A percentile compares a stretch with the other conserved stretches of the same genome.
Evolutionary conservation across 2,329 filamentous ascomycete genomes (phyloP).

Genomic region (Furcasterigmium furcatum): DNA sequence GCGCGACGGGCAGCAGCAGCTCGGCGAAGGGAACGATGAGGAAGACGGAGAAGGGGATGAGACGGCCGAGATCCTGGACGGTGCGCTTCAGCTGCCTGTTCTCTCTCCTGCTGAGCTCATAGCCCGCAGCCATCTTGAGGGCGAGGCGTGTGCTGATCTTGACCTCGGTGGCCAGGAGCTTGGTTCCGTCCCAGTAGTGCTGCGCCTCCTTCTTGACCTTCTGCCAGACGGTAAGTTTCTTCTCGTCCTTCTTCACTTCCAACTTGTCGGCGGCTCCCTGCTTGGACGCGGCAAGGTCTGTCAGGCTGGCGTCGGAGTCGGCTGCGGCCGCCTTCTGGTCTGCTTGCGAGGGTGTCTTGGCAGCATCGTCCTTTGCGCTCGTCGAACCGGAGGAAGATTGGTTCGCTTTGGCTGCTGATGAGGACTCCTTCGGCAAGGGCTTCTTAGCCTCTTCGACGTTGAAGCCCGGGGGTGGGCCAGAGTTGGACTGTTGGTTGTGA

Average conservation of each 20-base stretch:
- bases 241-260: slow-evolving; percentile 65
- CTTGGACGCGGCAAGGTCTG: slow-evolving; percentile 63
- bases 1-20: slow-evolving; percentile 82
- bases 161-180: slow-evolving; percentile 87
- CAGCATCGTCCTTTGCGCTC: slow-evolving; percentile 24
- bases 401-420: slow-evolving; percentile 23
- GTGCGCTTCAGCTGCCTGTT: slow-evolving; percentile 90
- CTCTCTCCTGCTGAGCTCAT: slow-evolving; percentile 92
- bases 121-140: slow-evolving; percentile 95
- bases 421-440: slow-evolving; percentile 61
- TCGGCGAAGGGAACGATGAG: slow-evolving; percentile 96
- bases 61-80: slow-evolving; percentile 85
- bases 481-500: slow-evolving; percentile 46
- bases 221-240: slow-evolving; percentile 85
- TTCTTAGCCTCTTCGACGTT: slow-evolving; percentile 88
- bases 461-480: slow-evolving; percentile 82
- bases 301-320: slow-evolving; percentile 43
- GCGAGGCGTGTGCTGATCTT: slow-evolving; percentile 89
- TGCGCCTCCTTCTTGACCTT: slow-evolving; percentile 91
- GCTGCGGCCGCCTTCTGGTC: slow-evolving; percentile 31
- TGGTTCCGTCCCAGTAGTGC: slow-evolving; percentile 99
- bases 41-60: slow-evolving; percentile 96
- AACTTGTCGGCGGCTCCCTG: slow-evolving; percentile 57
- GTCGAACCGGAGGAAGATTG: slow-evolving; percentile 16
- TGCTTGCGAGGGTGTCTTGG: slow-evolving; percentile 22